Conservation (phyloP, 306 rosid species). For the Cucurbita maxima region DNA sequence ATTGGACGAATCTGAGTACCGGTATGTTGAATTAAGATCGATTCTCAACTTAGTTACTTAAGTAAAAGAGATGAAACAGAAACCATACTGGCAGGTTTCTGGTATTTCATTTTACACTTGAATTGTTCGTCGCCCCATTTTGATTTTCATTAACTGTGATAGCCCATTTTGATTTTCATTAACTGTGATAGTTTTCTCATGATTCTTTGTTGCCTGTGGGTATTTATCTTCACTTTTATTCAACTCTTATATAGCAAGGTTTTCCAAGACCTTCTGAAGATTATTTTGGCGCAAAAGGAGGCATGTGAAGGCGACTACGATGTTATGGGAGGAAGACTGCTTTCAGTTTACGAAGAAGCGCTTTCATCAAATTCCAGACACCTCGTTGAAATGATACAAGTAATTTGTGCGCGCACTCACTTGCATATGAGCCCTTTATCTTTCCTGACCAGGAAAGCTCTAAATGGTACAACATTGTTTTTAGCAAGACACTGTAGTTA, state of each 20-base stretch:
- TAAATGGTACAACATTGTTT: constrained; percentile 2
- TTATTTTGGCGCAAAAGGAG: constrained; percentile 34
- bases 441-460: background rate
- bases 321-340: constrained; percentile 43
- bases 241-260: constrained; percentile 47
- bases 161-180: background rate
- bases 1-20: constrained; percentile 55
- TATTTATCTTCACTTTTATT: constrained; percentile 15
- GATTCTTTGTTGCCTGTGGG: constrained; percentile 11
- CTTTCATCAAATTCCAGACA: constrained; percentile 62
- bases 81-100: background rate
- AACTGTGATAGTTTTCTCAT: background rate
- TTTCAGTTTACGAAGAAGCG: constrained; percentile 50
- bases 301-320: constrained; percentile 52
- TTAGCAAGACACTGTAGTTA: background rate
- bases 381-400: constrained; percentile 68
- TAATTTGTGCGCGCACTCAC: constrained; percentile 14
- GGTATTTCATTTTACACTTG: background rate
- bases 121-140: background rate
- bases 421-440: constrained; percentile 3
- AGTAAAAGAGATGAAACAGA: background rate
- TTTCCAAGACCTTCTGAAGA: constrained; percentile 75
- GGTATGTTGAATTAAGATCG: constrained; percentile 33
- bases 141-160: background rate
- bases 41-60: background rate